Conservation (phyloP, 371 early-diverging fungal genomes). For the Saksenaea vasiformis region DNA sequence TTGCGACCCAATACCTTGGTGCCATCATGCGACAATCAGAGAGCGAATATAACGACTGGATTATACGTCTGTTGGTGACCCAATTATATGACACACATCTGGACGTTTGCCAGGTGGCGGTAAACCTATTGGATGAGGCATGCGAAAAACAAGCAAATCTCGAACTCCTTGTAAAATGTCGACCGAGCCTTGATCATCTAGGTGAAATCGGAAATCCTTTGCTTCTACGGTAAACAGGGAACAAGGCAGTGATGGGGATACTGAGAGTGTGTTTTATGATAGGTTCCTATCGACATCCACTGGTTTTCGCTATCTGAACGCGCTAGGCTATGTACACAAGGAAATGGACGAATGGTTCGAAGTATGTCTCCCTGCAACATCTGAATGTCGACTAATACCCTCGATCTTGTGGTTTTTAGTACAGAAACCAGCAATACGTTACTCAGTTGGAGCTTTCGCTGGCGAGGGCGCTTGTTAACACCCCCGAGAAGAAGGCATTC, state of each 20-base stretch:
- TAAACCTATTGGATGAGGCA: slow-evolving; percentile 70
- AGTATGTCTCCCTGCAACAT: slow-evolving; percentile 43
- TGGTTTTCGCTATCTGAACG: slow-evolving; percentile 73
- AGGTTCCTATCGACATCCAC: slow-evolving; percentile 71
- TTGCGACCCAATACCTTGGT: slow-evolving; percentile 76
- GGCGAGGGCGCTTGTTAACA: slow-evolving; percentile 60
- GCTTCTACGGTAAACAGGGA: slow-evolving; percentile 49
- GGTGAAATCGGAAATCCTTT: slow-evolving; percentile 74
- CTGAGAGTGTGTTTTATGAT: not conserved
- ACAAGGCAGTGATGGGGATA: not conserved
- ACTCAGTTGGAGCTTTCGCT: slow-evolving; percentile 77
- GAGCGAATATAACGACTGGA: slow-evolving; percentile 77
- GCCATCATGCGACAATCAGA: slow-evolving; percentile 60
- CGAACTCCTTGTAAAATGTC: slow-evolving; percentile 65
- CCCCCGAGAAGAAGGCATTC: slow-evolving; percentile 40
- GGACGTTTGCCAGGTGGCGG: slow-evolving; percentile 78
- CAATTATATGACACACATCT: slow-evolving; percentile 83
- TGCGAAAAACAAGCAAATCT: slow-evolving; percentile 69
- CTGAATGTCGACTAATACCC: not conserved
- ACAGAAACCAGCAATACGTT: slow-evolving; percentile 79
- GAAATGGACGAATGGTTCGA: slow-evolving; percentile 87
- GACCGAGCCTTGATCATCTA: slow-evolving; percentile 76
- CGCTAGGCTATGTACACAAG: slow-evolving; percentile 72
- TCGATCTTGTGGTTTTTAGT: slow-evolving; percentile 38
- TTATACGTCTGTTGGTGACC: slow-evolving; percentile 70